These are phyloP conservation scores for Neonectria coccinea DNA, from an alignment of 2,329 filamentous ascomycete species.

Conservation along the genomic window DNA sequence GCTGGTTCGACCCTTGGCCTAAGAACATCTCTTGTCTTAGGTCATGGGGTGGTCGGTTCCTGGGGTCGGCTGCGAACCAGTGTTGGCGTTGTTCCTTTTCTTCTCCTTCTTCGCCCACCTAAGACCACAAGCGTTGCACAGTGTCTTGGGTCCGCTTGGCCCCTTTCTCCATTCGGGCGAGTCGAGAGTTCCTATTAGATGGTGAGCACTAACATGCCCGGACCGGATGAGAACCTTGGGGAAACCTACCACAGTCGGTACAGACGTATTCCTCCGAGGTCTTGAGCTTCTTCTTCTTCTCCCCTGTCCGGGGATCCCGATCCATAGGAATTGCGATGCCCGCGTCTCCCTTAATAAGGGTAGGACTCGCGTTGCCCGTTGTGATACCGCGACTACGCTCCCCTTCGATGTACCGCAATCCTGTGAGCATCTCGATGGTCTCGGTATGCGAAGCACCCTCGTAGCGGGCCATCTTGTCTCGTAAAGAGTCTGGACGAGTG, in stretches of 20 bases:
- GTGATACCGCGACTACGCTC: conserved; percentile 90
- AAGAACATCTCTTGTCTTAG: conserved; percentile 3
- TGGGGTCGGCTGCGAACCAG: conserved; percentile 32
- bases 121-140: conserved; percentile 93
- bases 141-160: conserved; percentile 89
- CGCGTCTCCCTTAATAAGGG: conserved; percentile 84
- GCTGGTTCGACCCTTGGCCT: neutral
- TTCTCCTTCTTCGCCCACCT: conserved; percentile 86
- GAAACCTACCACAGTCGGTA: conserved; percentile 82
- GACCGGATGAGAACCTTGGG: conserved; percentile 3
- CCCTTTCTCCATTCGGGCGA: conserved; percentile 97
- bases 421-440: conserved; percentile 93
- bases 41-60: conserved; percentile 42
- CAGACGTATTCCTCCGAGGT: conserved; percentile 90
- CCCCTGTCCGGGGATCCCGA: conserved; percentile 75
- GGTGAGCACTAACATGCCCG: conserved; percentile 29
- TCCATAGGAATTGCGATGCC: conserved; percentile 88
- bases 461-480: conserved; percentile 86
- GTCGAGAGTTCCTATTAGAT: conserved; percentile 76
- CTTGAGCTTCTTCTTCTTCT: conserved; percentile 92
- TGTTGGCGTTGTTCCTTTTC: conserved; percentile 60
- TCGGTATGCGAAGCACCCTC: conserved; percentile 83
- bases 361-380: conserved; percentile 84
- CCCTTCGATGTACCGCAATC: conserved; percentile 86
- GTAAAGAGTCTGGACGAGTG: conserved; percentile 78